Percentiles rank a stretch among this genome's conserved stretches.
Conservation (phyloP, 2,329 filamentous ascomycete species). For the Stachybotrys echinatus region DNA sequence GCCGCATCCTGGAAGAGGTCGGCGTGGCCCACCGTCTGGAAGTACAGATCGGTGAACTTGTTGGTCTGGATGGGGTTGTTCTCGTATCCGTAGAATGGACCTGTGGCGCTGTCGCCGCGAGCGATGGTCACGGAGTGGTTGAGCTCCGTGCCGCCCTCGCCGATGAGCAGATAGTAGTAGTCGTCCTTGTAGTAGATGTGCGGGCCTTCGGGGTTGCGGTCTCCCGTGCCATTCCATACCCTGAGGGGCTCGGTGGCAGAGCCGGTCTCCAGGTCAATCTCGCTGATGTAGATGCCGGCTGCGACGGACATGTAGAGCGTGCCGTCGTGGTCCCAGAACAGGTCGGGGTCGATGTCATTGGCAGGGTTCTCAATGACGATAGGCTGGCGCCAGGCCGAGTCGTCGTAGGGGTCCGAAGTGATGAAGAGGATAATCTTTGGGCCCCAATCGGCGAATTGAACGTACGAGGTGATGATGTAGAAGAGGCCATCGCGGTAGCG, state of each 20-base stretch:
- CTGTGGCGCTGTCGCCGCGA: slow-evolving; percentile 28
- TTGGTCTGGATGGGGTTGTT: slow-evolving; percentile 40
- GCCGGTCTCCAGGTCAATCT: slow-evolving; percentile 3
- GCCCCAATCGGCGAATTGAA: slow-evolving; percentile 22
- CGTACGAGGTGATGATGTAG: slow-evolving; percentile 36
- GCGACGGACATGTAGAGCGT: slow-evolving; percentile 27
- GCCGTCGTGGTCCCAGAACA: slow-evolving; percentile 7
- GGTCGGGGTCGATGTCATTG: slow-evolving; percentile 19
- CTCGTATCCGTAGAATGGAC: slow-evolving; percentile 34
- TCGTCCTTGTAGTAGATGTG: slow-evolving; percentile 38
- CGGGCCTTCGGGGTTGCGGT: slow-evolving; percentile 36
- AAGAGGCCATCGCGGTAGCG: slow-evolving; percentile 34
- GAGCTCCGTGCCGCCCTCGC: slow-evolving; percentile 40
- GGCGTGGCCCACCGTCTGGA: slow-evolving; percentile 37
- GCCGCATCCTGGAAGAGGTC: slow-evolving; percentile 35
- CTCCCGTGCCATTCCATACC: slow-evolving; percentile 40
- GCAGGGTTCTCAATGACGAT: slow-evolving; percentile 19
- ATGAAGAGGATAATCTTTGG: slow-evolving; percentile 33
- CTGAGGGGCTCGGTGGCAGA: slow-evolving; percentile 6
- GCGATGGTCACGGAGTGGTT: slow-evolving; percentile 38
- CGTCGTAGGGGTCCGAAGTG: slow-evolving; percentile 30
- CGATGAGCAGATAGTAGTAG: slow-evolving; percentile 44
- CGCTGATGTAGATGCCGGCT: slow-evolving; percentile 18
- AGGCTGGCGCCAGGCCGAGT: slow-evolving; percentile 30
- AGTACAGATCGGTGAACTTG: slow-evolving; percentile 28